Conservation (phyloP, 2,329 filamentous ascomycete species). For the Berkeleyomyces rouxiae region DNA sequence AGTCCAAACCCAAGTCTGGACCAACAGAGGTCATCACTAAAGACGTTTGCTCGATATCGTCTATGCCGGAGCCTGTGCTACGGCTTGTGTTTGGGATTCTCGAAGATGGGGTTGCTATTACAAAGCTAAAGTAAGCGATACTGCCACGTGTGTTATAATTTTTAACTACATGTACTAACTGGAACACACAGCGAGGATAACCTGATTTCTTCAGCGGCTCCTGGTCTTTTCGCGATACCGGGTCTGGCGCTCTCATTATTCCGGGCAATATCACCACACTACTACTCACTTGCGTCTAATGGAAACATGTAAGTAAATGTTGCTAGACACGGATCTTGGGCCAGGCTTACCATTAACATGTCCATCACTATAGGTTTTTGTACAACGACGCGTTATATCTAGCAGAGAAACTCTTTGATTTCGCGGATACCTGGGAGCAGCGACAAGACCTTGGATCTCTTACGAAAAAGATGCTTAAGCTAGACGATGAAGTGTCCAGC, state of each 20-base stretch:
- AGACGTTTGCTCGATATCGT: conserved; percentile 79
- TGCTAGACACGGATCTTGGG: background rate
- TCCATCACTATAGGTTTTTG: conserved; percentile 31
- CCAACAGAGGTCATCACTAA: conserved; percentile 57
- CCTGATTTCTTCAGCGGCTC: conserved; percentile 49
- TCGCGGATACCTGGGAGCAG: conserved; percentile 34
- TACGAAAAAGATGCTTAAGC: conserved; percentile 36
- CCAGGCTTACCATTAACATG: background rate
- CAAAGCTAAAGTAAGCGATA: conserved; percentile 29
- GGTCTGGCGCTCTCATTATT: conserved; percentile 64
- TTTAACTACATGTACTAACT: conserved; percentile 5
- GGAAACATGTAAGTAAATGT: conserved; percentile 44
- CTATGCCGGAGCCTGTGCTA: conserved; percentile 65
- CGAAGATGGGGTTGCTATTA: conserved; percentile 45
- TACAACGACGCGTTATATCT: conserved; percentile 53
- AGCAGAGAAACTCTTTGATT: conserved; percentile 36
- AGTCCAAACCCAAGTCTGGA: conserved; percentile 18
- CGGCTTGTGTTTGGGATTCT: conserved; percentile 43
- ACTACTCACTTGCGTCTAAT: conserved; percentile 46
- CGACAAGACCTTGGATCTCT: conserved; percentile 34
- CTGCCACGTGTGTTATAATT: background rate
- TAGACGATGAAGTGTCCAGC: conserved; percentile 43
- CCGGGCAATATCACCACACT: conserved; percentile 56
- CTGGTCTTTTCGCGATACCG: conserved; percentile 54
- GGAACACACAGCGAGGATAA: conserved; percentile 26